phyloP scores from a whole-genome alignment of 768 basidiomycete species.

The Cubamyces lactineus region DNA sequence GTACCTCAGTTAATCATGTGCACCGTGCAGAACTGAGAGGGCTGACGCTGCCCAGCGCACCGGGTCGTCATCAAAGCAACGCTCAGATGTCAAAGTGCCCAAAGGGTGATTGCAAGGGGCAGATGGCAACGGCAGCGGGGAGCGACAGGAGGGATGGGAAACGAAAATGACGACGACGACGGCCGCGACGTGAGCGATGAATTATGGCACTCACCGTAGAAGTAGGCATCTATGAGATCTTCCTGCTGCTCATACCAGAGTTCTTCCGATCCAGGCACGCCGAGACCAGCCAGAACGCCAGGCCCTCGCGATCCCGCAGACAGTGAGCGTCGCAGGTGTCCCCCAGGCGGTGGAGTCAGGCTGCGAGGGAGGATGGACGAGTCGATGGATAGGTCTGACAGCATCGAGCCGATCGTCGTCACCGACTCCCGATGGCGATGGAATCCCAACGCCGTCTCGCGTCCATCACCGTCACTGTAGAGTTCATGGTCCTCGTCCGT shows the following conservation, averaged over 20 bases:
- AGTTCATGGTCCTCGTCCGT: not conserved
- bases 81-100: not conserved
- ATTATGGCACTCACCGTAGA: constrained; percentile 37
- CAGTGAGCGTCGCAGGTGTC: constrained; percentile 25
- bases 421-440: constrained; percentile 29
- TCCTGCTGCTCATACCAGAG: constrained; percentile 36
- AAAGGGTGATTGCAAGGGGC: not conserved
- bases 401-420: constrained; percentile 34
- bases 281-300: constrained; percentile 20
- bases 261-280: constrained; percentile 27
- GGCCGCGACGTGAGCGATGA: not conserved
- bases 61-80: not conserved
- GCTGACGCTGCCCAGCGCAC: not conserved
- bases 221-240: constrained; percentile 46
- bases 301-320: constrained; percentile 26
- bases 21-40: not conserved
- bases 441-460: constrained; percentile 15
- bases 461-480: constrained; percentile 1
- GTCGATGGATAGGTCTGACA: constrained; percentile 36
- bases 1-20: not conserved
- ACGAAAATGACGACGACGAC: not conserved
- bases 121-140: not conserved
- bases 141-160: not conserved
- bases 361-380: constrained; percentile 31
- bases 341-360: constrained; percentile 22